A percentile compares a stretch with the other conserved stretches of the same genome.
Evolutionary conservation across 768 basidiomycete genomes (phyloP).

Genomic region (Leccinum uliginosum): DNA sequence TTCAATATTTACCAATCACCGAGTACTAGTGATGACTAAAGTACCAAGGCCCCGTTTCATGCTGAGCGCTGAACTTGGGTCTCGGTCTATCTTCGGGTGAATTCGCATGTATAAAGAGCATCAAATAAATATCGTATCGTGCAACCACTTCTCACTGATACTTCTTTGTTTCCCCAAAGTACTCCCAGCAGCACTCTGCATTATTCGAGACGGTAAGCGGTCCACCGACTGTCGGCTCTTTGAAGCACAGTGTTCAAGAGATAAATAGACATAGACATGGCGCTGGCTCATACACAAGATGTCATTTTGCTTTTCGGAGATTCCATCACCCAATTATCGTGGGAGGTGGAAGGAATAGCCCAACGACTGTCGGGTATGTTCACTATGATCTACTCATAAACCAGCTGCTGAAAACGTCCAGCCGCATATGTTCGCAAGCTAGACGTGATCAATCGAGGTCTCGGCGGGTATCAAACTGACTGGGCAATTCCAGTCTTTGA

Average conservation of each 20-base stretch:
- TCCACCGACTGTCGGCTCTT: background rate
- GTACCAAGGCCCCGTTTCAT: background rate
- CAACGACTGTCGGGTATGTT: slow-evolving; percentile 51
- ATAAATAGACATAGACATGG: slow-evolving; percentile 37
- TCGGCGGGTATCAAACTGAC: slow-evolving; percentile 80
- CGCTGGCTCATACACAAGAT: slow-evolving; percentile 51
- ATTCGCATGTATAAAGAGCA: background rate
- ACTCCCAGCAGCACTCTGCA: background rate
- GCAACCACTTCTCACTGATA: background rate
- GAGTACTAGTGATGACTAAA: background rate
- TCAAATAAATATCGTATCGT: background rate
- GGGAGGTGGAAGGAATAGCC: slow-evolving; percentile 59
- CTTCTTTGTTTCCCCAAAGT: background rate
- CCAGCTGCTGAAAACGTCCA: slow-evolving; percentile 25
- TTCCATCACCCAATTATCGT: slow-evolving; percentile 71
- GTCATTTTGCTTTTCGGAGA: slow-evolving; percentile 76
- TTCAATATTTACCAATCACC: background rate
- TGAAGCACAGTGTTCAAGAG: background rate
- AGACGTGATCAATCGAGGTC: slow-evolving; percentile 84
- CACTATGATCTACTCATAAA: background rate
- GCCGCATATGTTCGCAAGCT: slow-evolving; percentile 76
- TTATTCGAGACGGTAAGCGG: background rate
- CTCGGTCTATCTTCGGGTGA: background rate
- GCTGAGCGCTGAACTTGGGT: background rate
- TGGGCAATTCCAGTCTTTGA: slow-evolving; percentile 82